phyloP scores from a whole-genome alignment of 352 stramenopile genomes.

The Phytophthora rubi region DNA sequence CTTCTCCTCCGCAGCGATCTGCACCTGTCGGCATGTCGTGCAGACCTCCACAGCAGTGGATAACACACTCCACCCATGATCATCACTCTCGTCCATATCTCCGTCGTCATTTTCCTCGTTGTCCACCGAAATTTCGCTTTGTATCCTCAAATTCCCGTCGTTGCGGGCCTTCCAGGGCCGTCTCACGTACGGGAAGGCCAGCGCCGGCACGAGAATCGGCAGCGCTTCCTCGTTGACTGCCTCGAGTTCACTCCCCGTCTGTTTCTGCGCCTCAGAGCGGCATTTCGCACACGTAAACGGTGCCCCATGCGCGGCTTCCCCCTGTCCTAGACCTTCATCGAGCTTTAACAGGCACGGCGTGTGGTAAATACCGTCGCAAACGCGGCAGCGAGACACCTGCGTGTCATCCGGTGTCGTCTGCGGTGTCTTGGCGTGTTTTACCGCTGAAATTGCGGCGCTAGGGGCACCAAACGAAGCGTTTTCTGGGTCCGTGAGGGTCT shows the following conservation, averaged over 20 bases:
- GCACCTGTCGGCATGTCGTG: constrained; percentile 59
- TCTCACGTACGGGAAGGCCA: constrained; percentile 38
- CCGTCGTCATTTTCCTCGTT: constrained; percentile 4
- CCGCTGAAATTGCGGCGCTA: constrained; percentile 1
- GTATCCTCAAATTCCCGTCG: constrained; percentile 1
- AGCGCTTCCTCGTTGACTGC: constrained; percentile 3
- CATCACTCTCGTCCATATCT: constrained; percentile 16
- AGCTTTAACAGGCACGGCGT: constrained; percentile 35
- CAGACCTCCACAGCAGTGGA: constrained; percentile 59
- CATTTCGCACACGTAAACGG: constrained; percentile 39
- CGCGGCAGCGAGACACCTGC: constrained; percentile 34
- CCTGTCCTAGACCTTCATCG: not conserved
- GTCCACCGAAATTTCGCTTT: constrained; percentile 1
- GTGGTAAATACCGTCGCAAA: constrained; percentile 58
- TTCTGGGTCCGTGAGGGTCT: not conserved
- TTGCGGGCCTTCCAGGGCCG: constrained; percentile 7
- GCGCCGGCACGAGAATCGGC: constrained; percentile 31
- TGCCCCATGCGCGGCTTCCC: not conserved
- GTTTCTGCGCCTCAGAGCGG: constrained; percentile 3
- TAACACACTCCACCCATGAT: constrained; percentile 40
- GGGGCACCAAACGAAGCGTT: constrained; percentile 5
- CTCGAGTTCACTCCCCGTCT: not conserved
- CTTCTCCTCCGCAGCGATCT: constrained; percentile 45
- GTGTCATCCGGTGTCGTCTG: not conserved
- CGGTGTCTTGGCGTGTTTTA: not conserved